phyloP scores from a whole-genome alignment of 139 green algal genomes.

The Zygnema circumcarinatum region DNA sequence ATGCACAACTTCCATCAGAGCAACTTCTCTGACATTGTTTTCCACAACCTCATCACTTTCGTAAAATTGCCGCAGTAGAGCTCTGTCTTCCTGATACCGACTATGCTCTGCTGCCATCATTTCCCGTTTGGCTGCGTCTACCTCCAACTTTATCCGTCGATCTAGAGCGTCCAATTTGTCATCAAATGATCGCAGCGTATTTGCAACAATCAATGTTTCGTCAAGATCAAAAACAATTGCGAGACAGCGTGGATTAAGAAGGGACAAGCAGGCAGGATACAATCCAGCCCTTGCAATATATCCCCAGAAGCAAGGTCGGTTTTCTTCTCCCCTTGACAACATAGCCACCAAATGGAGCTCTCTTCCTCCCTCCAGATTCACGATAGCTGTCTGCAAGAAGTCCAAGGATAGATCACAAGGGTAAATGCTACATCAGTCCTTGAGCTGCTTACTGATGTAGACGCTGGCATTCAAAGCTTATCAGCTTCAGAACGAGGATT shows the following conservation, averaged over 20 bases:
- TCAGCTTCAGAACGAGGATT: neutral
- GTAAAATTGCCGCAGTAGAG: conserved; percentile 34
- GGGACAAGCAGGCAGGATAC: conserved; percentile 21
- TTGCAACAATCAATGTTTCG: conserved; percentile 55
- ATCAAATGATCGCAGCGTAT: conserved; percentile 56
- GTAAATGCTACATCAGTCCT: neutral
- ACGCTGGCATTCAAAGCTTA: neutral
- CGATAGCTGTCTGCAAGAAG: conserved; percentile 49
- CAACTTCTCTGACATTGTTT: conserved; percentile 3
- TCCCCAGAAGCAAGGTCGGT: conserved; percentile 47
- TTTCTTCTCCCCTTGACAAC: conserved; percentile 19
- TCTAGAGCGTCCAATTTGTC: conserved; percentile 48
- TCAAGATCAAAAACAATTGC: conserved; percentile 57
- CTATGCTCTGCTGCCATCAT: conserved; percentile 29
- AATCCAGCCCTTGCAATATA: conserved; percentile 24
- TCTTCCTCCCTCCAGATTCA: conserved; percentile 5
- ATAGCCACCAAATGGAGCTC: conserved; percentile 55
- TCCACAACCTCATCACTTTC: conserved; percentile 32
- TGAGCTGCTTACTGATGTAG: neutral
- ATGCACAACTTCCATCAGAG: conserved; percentile 31
- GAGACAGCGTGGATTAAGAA: conserved; percentile 48
- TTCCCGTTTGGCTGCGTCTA: conserved; percentile 15
- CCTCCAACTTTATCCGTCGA: conserved; percentile 17
- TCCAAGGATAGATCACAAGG: neutral
- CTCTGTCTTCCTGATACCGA: conserved; percentile 27